Conservation (phyloP, 306 rosid species). For the Cucurbita ficifolia region DNA sequence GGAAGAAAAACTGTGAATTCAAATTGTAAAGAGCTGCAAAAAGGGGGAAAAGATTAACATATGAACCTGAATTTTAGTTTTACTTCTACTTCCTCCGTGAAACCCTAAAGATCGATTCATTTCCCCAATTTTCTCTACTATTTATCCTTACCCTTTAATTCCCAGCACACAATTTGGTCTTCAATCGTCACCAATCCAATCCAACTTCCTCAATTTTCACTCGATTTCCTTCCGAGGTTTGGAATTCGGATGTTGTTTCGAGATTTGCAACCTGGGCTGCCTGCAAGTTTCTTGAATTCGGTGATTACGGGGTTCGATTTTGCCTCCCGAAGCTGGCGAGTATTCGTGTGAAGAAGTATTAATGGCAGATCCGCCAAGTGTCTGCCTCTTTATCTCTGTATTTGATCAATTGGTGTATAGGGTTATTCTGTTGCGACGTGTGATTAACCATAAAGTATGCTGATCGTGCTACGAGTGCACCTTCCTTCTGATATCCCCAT, state of each 20-base stretch:
- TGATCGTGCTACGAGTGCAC: conserved; percentile 87
- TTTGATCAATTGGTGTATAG: conserved; percentile 20
- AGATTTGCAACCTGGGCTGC: background rate
- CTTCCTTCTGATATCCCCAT: conserved; percentile 96
- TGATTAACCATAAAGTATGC: conserved; percentile 53
- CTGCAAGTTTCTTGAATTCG: background rate
- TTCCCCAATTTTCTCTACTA: background rate
- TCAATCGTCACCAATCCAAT: background rate
- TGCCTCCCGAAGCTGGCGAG: conserved; percentile 60
- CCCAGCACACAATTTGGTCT: background rate
- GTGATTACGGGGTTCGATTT: conserved; percentile 15
- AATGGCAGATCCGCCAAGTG: conserved; percentile 85
- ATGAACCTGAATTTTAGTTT: background rate
- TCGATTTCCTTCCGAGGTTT: too few relatives aligned
- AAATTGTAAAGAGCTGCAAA: too few relatives aligned
- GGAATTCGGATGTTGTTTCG: background rate
- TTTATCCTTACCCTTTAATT: conserved; percentile 3
- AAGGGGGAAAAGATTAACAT: too few relatives aligned
- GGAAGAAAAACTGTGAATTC: too few relatives aligned
- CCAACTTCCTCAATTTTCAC: too few relatives aligned
- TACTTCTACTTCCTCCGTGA: conserved; percentile 14
- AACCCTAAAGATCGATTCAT: conserved; percentile 55
- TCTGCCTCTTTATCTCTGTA: conserved; percentile 30
- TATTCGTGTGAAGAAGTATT: conserved; percentile 25
- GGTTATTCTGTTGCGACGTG: conserved; percentile 24